Base-by-base conservation (phyloP, 2,329 filamentous ascomycete genomes). In the Zymoseptoria brevis region DNA sequence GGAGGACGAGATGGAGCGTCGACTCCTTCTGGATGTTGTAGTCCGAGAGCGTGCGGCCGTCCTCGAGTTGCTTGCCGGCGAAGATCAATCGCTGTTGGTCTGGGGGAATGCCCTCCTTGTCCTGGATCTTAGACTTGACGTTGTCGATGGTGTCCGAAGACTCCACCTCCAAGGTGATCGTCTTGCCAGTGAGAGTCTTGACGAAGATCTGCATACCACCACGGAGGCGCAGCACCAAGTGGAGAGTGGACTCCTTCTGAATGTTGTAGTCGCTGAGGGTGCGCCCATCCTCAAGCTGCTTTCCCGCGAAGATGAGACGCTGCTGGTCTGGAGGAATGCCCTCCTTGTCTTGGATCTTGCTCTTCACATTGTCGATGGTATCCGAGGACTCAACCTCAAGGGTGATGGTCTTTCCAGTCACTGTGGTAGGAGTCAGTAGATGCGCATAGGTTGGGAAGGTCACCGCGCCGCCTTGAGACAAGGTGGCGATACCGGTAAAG, bases 1-100 rank as follows among this genome's bases (percentile, higher is more conserved):
- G 90, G 73, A 99, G 88, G 74, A 99, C 94, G 73, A 97, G 83
- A 83, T 99, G 94, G 70, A 99, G 91, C 74, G 94, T 99, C 72
- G 87, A 92, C 87, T 97, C 93, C 88, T 99, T 99, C 87, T 99
- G 94, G 85, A 99, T 97, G 88, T 97, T 99, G 90, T 99, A 99
- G 84, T 99, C 94, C 76, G 89, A 94, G 70, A 99, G 90, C 73
- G 94, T 97, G 75, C 94, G 93, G 79, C 94, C 94, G 76, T 99
- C 94, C 83, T 97, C 94, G 76, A 99, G 92, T 85, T 99, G 94
- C 88, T 99, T 99, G 79, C 94, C 94, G 75, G 94, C 94, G 81
- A 97, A 99, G 86, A 99, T 99, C 80, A 99, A 82, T 78, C 94
- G 93, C 84, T 99, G 94, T 80, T 97, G 94, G 83, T 97, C 94